Evolutionary conservation across 1,139 yeast genomes (phyloP), one percentile per base, ranked within the genome.

Genomic region (Suhomyces bokatorum): DNA sequence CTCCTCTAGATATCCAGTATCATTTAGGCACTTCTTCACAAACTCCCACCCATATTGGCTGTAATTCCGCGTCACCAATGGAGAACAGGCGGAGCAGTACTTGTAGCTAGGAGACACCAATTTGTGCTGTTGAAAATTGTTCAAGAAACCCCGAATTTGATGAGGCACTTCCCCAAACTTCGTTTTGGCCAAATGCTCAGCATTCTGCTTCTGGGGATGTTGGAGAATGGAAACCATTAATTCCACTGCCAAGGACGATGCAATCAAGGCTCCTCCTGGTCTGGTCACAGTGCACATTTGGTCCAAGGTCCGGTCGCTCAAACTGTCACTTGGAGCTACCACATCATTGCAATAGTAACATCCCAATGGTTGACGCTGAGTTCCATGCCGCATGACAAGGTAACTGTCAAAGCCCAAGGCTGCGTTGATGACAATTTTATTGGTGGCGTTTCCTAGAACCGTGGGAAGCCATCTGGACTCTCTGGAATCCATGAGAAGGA

Each of bases 201-300:
- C 86, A 29, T 62, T 56, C 12, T 75, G 77, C 30, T 69, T 69
- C 3, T 68, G 59, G 0, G 81, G 81, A 54, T 84, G 86, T 60
- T 93, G 98, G 37, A 89, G 59, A 0, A 87, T 55, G 0, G 96
- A 81, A 0, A 88, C 86, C 51, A 88, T 62, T 11, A 95, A 67
- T 60, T 93, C 99, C 0, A 89, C 96, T 0, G 96, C 96, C 35
- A 84, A 69, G 0, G 97, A 81, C 0, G 96, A 79, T 0, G 99
- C 98, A 64, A 89, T 69, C 57, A 87, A 69, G 0, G 99, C 96
- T 0, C 86, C 91, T 0, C 99, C 99, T 0, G 99, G 99, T 37
- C 99, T 71, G 0, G 99, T 93, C 1, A 93, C 99, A 0, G 99
- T 93, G 61, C 99, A 93, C 97, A 93, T 93, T 63, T 93, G 98